Percentiles rank a stretch among this genome's conserved stretches.
Conservation (phyloP, 2,329 filamentous ascomycete genomes). For the Pyrenochaeta sp. region DNA sequence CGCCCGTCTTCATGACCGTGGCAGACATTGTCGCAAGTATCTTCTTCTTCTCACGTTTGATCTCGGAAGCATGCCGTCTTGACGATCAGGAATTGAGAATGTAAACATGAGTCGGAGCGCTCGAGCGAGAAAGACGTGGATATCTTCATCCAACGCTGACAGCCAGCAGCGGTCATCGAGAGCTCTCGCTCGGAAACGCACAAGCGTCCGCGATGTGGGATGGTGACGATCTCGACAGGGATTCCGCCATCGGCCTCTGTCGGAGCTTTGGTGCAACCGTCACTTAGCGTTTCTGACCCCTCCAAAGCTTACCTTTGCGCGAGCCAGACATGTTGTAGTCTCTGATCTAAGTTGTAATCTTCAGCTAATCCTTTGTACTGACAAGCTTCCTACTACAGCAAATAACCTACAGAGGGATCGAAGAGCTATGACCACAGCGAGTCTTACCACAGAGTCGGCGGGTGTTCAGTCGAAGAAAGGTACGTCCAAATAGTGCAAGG, state of each 20-base stretch:
- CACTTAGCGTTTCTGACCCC: constrained; percentile 18
- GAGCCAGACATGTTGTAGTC: constrained; percentile 6
- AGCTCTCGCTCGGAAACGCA: constrained; percentile 35
- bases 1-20: constrained; percentile 42
- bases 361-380: constrained; percentile 5
- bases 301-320: constrained; percentile 11
- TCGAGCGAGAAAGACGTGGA: constrained; percentile 7
- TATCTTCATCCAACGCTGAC: constrained; percentile 10
- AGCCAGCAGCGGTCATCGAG: not conserved
- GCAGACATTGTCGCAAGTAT: constrained; percentile 43
- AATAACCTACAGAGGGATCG: not conserved
- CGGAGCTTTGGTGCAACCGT: constrained; percentile 12
- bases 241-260: constrained; percentile 34
- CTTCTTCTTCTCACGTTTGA: constrained; percentile 7
- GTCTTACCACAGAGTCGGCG: constrained; percentile 15
- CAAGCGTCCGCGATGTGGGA: constrained; percentile 41
- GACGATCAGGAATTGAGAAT: not conserved
- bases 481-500: constrained; percentile 14
- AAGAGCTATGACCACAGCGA: constrained; percentile 9
- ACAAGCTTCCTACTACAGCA: constrained; percentile 1
- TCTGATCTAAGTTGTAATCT: not conserved
- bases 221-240: constrained; percentile 44
- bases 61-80: constrained; percentile 33
- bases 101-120: not conserved
- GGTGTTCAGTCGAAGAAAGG: constrained; percentile 51